A percentile compares a stretch with the other conserved stretches of the same genome.
phyloP scores from a whole-genome alignment of 2,329 filamentous ascomycete genomes.

The Fusarium graminum region DNA sequence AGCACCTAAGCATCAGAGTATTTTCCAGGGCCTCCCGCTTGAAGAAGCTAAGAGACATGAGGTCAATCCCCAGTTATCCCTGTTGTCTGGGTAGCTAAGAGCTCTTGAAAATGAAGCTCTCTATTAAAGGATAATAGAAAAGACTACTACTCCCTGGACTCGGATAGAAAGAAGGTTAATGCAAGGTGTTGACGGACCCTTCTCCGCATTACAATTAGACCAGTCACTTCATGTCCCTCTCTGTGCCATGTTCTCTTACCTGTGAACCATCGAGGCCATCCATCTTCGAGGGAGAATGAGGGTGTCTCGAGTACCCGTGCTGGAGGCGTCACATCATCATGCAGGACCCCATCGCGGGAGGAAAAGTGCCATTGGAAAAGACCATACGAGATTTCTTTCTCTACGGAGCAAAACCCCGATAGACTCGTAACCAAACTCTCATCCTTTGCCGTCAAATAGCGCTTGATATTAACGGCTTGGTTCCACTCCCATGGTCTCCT shows the following conservation, averaged over 20 bases:
- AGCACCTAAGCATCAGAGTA: slow-evolving; percentile 27
- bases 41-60: slow-evolving; percentile 18
- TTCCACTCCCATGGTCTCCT: slow-evolving; percentile 25
- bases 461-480: slow-evolving; percentile 16
- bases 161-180: slow-evolving; percentile 6
- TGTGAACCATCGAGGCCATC: slow-evolving; percentile 19
- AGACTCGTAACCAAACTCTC: slow-evolving; percentile 12
- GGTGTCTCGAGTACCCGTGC: not conserved
- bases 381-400: slow-evolving; percentile 3
- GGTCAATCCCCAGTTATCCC: slow-evolving; percentile 8
- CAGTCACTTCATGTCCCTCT: not conserved
- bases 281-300: slow-evolving; percentile 23
- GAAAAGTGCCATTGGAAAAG: slow-evolving; percentile 13
- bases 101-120: slow-evolving; percentile 20
- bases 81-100: slow-evolving; percentile 40
- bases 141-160: not conserved
- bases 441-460: slow-evolving; percentile 18
- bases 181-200: slow-evolving; percentile 31
- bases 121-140: slow-evolving; percentile 2
- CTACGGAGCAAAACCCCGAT: slow-evolving; percentile 12
- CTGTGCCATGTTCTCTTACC: not conserved
- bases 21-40: slow-evolving; percentile 22
- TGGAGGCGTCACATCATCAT: slow-evolving; percentile 19
- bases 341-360: slow-evolving; percentile 8
- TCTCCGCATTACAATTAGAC: slow-evolving; percentile 27